These are phyloP conservation scores for Cryptococcus sp. DNA, from an alignment of 1,284 basidiomycete species.

Conservation along the genomic window DNA sequence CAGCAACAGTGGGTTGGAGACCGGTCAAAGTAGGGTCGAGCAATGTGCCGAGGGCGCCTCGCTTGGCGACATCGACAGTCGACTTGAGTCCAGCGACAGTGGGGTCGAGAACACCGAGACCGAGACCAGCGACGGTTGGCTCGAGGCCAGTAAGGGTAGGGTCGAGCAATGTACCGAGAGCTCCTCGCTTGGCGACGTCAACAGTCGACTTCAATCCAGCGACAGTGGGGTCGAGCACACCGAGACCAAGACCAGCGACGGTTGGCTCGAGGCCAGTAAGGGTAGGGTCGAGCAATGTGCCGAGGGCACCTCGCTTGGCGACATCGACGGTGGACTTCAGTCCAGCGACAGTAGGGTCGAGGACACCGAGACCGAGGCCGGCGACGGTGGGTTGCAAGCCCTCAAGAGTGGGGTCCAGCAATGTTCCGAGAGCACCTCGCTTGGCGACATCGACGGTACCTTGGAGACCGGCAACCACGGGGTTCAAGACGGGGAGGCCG, in stretches of 20 bases:
- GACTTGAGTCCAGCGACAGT: not conserved
- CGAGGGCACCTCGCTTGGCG: not conserved
- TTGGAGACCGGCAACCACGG: not conserved
- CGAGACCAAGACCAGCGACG: constrained; percentile 5
- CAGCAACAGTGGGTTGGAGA: constrained; percentile 4
- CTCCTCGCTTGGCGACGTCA: not conserved
- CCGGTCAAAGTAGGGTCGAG: too few relatives aligned
- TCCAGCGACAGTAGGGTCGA: constrained; percentile 1
- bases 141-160: constrained; percentile 1
- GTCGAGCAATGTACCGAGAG: not conserved
- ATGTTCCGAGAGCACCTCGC: not conserved
- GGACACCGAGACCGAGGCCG: constrained; percentile 7
- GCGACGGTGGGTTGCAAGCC: constrained; percentile 2
- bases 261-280: constrained; percentile 4
- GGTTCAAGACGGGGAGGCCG: constrained; percentile 6
- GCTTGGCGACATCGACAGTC: not conserved
- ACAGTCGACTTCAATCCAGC: too few relatives aligned
- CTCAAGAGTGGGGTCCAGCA: not conserved
- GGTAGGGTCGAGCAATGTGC: constrained; percentile 5
- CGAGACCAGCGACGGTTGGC: constrained; percentile 6
- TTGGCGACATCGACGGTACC: not conserved
- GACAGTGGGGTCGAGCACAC: constrained; percentile 5
- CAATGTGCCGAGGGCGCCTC: too few relatives aligned
- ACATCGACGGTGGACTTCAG: not conserved
- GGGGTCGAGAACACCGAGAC: constrained; percentile 6